Conservation (phyloP, 2,329 filamentous ascomycete genomes). For the Penicillium rolfsii region DNA sequence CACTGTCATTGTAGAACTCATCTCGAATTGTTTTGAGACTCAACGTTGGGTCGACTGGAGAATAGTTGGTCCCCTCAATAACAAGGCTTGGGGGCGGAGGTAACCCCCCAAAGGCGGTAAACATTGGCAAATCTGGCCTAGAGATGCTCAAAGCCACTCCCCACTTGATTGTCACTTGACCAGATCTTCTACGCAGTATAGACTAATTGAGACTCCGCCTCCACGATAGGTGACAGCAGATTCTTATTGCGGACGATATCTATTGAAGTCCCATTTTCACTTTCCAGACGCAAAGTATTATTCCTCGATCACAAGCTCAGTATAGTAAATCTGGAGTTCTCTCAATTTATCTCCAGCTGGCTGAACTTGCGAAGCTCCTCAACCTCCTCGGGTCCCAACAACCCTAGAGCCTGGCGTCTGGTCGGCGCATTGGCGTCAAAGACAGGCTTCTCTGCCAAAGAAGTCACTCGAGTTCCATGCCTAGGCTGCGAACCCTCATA, state of each 20-base stretch:
- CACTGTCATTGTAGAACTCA: conserved; percentile 54
- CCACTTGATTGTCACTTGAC: not conserved
- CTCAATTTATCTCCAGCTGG: conserved; percentile 13
- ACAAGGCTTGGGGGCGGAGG: conserved; percentile 13
- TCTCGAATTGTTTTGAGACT: conserved; percentile 20
- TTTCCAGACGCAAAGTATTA: not conserved
- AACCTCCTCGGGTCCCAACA: conserved; percentile 61
- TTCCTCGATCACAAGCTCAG: not conserved
- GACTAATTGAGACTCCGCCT: not conserved
- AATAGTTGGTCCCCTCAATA: conserved; percentile 2
- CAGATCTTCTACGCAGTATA: not conserved
- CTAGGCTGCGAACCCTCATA: conserved; percentile 68
- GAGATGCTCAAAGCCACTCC: not conserved
- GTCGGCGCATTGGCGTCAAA: conserved; percentile 68
- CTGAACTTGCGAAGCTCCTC: conserved; percentile 24
- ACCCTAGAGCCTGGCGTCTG: conserved; percentile 66
- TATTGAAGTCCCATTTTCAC: not conserved
- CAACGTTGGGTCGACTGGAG: conserved; percentile 1
- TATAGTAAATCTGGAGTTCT: too few species aligned
- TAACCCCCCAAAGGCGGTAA: conserved; percentile 19
- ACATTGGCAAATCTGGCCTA: conserved; percentile 13
- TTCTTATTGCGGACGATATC: not conserved
- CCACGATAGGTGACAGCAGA: not conserved
- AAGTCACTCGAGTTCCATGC: conserved; percentile 72
- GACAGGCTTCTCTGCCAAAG: conserved; percentile 71